Base-by-base conservation (phyloP, 495 filamentous ascomycete genomes). In the Annulohypoxylon bovei region DNA sequence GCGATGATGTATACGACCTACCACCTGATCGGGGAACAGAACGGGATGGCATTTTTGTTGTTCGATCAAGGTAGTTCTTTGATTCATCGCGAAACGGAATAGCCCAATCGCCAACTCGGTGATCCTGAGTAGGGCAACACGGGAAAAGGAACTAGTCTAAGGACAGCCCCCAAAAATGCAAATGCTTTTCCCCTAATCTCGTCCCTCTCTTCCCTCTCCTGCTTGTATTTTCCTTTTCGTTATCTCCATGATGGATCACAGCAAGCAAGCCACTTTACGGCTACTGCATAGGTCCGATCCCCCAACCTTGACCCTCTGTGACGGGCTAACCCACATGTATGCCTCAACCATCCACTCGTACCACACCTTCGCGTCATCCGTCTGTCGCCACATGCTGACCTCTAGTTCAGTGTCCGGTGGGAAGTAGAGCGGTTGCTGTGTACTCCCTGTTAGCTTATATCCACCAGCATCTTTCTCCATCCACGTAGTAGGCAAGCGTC, bases 331-430 rank as follows among this genome's bases (percentile, higher is more conserved):
- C 79, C 82, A 85, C 18, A 89, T 83, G 74, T 90, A 97, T 22
- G 89, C 91, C 77, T 98, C 95, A 0, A 97, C 89, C 72, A 95
- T 84, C 95, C 95, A 99, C 78, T 99, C 95, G 78, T 99, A 99
- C 96, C 95, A 99, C 11, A 98, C 95, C 81, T 94, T 97, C 18
- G 91, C 87, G 73, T 97, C 92, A 77, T 98, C 94, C 6, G 95
- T 98, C 78, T 94, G 91, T 65, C 95, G 87, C 88, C 93, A 98
- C 86, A 99, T 97, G 72, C 89, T 93, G 11, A 97, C 88, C 40
- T 96, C 91, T 9, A 99, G 82, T 76, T 94, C 93, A 20, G 90
- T 88, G 64, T 92, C 87, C 67, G 93, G 90, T 1, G 96, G 95
- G 62, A 96, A 87, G 76, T 95, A 94, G 22, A 99, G 81, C 6